Percentiles rank a stretch among this genome's conserved stretches.
Evolutionary conservation across 2,329 filamentous ascomycete species (phyloP).

Genomic region (Colletotrichum sojae): DNA sequence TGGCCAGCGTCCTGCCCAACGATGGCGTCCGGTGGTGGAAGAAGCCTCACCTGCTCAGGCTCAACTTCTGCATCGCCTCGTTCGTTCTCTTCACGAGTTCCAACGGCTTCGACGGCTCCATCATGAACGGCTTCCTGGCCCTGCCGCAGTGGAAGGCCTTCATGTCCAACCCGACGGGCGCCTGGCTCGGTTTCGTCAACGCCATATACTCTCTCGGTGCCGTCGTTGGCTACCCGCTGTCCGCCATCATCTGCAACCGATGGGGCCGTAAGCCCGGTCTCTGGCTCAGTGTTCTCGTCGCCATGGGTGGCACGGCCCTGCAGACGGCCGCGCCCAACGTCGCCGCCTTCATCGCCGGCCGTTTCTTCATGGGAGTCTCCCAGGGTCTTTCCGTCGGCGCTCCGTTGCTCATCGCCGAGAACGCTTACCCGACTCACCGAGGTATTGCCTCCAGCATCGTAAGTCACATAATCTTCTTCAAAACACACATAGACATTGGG

Average conservation of each 20-base stretch:
- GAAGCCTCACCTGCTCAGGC: constrained; percentile 27
- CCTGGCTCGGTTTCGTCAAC: constrained; percentile 35
- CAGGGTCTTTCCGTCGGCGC: constrained; percentile 47
- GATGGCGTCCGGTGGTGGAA: constrained; percentile 34
- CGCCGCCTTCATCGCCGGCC: constrained; percentile 50
- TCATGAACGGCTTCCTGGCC: constrained; percentile 38
- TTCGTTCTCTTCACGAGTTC: constrained; percentile 32
- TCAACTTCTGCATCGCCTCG: constrained; percentile 37
- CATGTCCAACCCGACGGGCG: constrained; percentile 22
- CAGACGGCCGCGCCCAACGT: constrained; percentile 44
- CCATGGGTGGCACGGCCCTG: constrained; percentile 40
- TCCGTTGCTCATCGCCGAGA: constrained; percentile 52
- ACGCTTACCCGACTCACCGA: constrained; percentile 48
- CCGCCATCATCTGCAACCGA: constrained; percentile 51
- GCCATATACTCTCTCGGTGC: constrained; percentile 54
- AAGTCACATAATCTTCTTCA: neutral
- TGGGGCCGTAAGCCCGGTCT: constrained; percentile 32
- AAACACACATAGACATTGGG: neutral
- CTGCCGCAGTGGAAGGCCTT: constrained; percentile 34
- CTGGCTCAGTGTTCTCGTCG: constrained; percentile 22
- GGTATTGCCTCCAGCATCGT: constrained; percentile 26
- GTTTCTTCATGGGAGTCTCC: constrained; percentile 52
- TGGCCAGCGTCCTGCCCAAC: constrained; percentile 31
- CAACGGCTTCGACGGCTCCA: constrained; percentile 39
- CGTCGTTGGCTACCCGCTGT: constrained; percentile 48